These are phyloP conservation scores for Candida bentonensis DNA, from an alignment of 805 yeast genomes.

Conservation along the genomic window DNA sequence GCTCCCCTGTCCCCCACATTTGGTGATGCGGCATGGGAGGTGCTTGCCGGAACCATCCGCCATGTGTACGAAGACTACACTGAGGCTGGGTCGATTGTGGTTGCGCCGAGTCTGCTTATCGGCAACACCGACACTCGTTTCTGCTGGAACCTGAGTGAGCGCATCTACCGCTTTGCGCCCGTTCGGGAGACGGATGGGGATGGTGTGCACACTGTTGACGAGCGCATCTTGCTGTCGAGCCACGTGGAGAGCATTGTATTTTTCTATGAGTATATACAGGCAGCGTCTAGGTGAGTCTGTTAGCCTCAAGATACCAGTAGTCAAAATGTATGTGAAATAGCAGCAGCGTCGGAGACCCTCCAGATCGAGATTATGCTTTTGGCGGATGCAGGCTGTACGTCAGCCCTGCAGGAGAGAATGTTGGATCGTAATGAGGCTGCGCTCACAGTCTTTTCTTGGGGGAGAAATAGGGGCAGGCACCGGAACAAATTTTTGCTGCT, in stretches of 20 bases:
- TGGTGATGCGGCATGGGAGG: constrained; percentile 28
- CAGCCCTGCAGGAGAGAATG: too few relatives aligned
- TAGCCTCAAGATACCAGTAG: background rate
- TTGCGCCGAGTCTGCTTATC: constrained; percentile 46
- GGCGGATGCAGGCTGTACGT: too few relatives aligned
- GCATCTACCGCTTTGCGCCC: constrained; percentile 50
- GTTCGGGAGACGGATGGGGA: constrained; percentile 10
- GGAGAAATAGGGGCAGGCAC: too few relatives aligned
- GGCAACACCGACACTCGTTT: constrained; percentile 58
- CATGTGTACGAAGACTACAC: constrained; percentile 40
- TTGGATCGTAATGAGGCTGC: too few relatives aligned
- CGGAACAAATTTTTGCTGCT: too few relatives aligned
- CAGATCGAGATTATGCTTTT: too few relatives aligned
- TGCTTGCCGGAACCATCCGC: constrained; percentile 45
- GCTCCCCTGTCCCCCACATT: constrained; percentile 34
- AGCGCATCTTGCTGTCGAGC: constrained; percentile 36
- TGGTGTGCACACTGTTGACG: constrained; percentile 47
- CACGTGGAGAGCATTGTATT: constrained; percentile 31
- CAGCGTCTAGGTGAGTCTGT: background rate
- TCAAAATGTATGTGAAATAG: background rate
- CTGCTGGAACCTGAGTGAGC: constrained; percentile 45
- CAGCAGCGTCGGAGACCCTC: too few relatives aligned
- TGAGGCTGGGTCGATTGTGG: constrained; percentile 17
- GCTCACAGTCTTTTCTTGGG: too few relatives aligned
- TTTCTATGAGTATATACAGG: constrained; percentile 17